Evolutionary conservation across 441 rosid species (phyloP).

Genomic region (Gossypium gossypioides): DNA sequence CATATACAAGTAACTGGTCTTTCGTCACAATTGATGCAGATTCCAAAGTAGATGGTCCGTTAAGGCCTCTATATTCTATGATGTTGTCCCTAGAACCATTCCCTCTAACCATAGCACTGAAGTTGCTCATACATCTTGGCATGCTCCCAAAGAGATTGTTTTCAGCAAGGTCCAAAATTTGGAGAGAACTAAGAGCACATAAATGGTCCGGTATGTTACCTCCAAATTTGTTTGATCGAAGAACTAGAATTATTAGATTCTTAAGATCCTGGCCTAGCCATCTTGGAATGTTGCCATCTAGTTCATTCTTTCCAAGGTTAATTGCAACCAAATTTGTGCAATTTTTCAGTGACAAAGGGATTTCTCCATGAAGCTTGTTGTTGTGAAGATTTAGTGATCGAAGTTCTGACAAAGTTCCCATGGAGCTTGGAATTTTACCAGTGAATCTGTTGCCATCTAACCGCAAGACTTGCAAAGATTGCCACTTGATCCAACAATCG

Average conservation of each 20-base stretch:
- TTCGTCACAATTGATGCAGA: neutral
- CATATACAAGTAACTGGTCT: neutral
- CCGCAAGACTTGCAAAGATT: neutral
- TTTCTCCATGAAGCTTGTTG: neutral
- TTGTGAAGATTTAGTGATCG: neutral
- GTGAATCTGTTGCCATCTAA: neutral
- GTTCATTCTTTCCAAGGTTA: neutral
- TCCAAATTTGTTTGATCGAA: neutral
- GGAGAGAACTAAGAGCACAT: neutral
- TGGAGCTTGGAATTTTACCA: neutral
- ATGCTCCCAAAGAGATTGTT: neutral
- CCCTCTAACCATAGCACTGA: neutral
- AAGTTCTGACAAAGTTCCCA: neutral
- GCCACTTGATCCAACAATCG: neutral
- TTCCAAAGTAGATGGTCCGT: neutral
- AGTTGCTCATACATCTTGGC: neutral
- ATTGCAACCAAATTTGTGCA: neutral
- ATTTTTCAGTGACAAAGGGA: neutral
- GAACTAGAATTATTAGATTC: neutral
- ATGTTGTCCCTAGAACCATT: neutral
- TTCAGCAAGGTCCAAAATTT: neutral
- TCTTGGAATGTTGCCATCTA: neutral
- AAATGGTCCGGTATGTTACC: neutral
- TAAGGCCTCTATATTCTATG: neutral
- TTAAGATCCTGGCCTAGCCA: neutral